Conservation (phyloP, 2,329 filamentous ascomycete species). For the Polytolypa hystricis region DNA sequence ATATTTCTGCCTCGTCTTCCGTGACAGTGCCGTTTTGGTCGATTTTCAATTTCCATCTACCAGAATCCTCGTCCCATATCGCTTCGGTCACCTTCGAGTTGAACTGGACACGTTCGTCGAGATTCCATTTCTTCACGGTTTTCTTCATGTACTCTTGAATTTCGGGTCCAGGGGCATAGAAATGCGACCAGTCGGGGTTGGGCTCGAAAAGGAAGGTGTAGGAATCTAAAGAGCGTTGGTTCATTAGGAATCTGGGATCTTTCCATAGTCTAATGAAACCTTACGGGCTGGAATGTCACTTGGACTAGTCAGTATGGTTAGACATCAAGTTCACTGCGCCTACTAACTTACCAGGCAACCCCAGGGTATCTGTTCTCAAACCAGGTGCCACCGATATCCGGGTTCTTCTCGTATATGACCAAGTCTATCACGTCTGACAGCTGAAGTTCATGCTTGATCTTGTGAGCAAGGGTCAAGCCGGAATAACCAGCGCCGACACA, state of each 20-base stretch:
- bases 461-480: constrained; percentile 25
- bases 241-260: no score
- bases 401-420: constrained; percentile 26
- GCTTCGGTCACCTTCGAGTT: constrained; percentile 27
- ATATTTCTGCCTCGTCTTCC: constrained; percentile 19
- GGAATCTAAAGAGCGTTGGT: no score
- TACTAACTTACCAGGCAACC: no score
- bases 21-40: constrained; percentile 9
- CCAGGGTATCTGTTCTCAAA: constrained; percentile 26
- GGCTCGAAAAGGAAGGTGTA: constrained; percentile 30
- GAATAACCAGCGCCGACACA: constrained; percentile 28
- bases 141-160: constrained; percentile 33
- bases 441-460: constrained; percentile 23
- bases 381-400: constrained; percentile 25
- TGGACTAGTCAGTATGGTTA: no score
- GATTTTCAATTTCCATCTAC: constrained; percentile 27
- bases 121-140: constrained; percentile 28
- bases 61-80: constrained; percentile 26
- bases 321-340: no score
- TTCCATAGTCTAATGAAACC: no score
- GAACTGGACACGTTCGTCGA: constrained; percentile 29
- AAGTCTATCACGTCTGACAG: constrained; percentile 23
- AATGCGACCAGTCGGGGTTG: constrained; percentile 33
- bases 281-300: no score
- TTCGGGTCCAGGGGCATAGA: constrained; percentile 31